Evolutionary conservation across 352 stramenopile genomes (phyloP), one percentile per base, ranked within the genome.

Genomic region (Globisporangium heterothallicum): DNA sequence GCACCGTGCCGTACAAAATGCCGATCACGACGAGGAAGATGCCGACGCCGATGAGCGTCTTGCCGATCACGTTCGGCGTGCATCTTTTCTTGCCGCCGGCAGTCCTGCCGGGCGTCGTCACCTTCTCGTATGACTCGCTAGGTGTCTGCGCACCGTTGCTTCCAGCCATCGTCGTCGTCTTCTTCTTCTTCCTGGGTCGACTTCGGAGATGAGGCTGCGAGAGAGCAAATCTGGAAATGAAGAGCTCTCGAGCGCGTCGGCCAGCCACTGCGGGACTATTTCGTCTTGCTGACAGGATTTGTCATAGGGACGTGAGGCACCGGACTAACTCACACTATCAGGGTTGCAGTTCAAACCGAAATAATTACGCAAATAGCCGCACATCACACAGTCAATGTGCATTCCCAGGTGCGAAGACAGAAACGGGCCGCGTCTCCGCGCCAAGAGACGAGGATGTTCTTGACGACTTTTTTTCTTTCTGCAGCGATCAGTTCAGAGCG

Each of bases 1-100:
- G 24, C 26, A 49, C 68, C 7, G 58, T 63, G 38, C 68, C 69
- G 58, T 77, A 84, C 9, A 74, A 25, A 47, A 80, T 64, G 27
- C 59, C 61, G 50, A 78, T 32, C 21, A 78, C 36, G 1, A 65
- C 59, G 19, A 76, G 13, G 19, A 83, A 49, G 10, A 45, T 54
- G 27, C 70, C 72, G 4, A 47, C 36, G 44, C 64, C 42, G 32
- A 83, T 59, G 26, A 74, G 61, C 8, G 56, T 63, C 53, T 63
- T 63, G 59, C 63, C 68, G 43, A 78, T 18, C 19, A 51, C 49
- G 22, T 29, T 42, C 5, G 52, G 66, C 27, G 70, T 61, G 54
- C 70, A 78, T 54, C 68, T 26, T 19, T 35, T 27, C 51, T 59
- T 61, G 34, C n/a, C 25, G 43, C 43, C 51, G 6, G 0, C 21